Evolutionary conservation across 768 basidiomycete genomes (phyloP).

Genomic region (Tephrocybe sp.): DNA sequence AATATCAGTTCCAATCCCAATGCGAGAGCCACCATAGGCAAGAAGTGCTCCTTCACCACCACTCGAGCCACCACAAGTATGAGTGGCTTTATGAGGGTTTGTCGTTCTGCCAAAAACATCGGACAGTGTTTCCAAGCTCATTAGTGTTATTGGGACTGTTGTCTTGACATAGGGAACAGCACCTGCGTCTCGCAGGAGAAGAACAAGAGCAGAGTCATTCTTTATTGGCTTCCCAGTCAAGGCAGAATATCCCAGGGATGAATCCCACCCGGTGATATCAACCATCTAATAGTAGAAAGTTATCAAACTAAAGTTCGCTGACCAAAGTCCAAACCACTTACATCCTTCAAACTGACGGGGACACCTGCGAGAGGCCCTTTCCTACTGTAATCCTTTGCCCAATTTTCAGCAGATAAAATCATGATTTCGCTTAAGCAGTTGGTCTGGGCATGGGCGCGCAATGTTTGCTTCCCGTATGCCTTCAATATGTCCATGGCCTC

Average conservation of each 20-base stretch:
- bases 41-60: constrained; percentile 66
- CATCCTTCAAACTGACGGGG: constrained; percentile 54
- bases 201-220: constrained; percentile 48
- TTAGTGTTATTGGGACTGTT: constrained; percentile 52
- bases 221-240: constrained; percentile 40
- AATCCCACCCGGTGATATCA: constrained; percentile 51
- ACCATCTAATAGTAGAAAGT: constrained; percentile 33
- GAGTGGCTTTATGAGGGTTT: constrained; percentile 55
- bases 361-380: constrained; percentile 48
- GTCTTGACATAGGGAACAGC: constrained; percentile 67
- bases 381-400: constrained; percentile 28
- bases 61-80: constrained; percentile 60
- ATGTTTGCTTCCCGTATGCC: constrained; percentile 44
- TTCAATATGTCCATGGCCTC: constrained; percentile 33
- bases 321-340: constrained; percentile 10
- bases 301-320: constrained; percentile 6
- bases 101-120: constrained; percentile 56
- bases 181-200: constrained; percentile 54
- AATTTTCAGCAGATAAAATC: constrained; percentile 36
- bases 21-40: constrained; percentile 55
- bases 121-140: constrained; percentile 53
- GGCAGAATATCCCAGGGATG: constrained; percentile 56
- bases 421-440: constrained; percentile 61
- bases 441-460: constrained; percentile 43
- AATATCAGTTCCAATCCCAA: constrained; percentile 69